These are phyloP conservation scores for Conticribra weissflogii DNA, from an alignment of 108 stramenopile species.

Conservation along the genomic window DNA sequence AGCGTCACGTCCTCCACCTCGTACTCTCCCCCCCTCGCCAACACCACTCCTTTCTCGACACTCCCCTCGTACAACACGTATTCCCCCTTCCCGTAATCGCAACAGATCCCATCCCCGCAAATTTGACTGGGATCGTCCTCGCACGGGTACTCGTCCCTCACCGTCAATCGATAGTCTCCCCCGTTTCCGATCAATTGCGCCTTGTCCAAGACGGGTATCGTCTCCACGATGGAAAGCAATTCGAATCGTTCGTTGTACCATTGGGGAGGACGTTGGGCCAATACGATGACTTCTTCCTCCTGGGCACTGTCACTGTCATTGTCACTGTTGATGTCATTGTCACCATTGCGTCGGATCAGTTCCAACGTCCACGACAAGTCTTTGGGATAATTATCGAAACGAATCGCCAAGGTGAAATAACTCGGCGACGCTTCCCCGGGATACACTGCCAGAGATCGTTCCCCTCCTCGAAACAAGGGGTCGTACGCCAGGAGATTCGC, in stretches of 20 bases:
- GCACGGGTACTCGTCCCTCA: constrained; percentile 39
- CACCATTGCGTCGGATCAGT: too few relatives aligned
- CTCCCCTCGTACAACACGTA: constrained; percentile 32
- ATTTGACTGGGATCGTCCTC: constrained; percentile 23
- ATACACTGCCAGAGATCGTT: too few relatives aligned
- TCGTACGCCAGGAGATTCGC: constrained; percentile 42
- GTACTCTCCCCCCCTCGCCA: constrained; percentile 42
- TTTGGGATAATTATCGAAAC: constrained; percentile 18
- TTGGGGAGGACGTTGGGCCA: constrained; percentile 31
- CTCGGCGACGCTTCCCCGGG: constrained; percentile 24
- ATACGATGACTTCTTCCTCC: constrained; percentile 21
- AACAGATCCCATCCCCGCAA: constrained; percentile 48
- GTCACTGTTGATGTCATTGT: too few relatives aligned
- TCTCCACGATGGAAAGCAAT: constrained; percentile 34
- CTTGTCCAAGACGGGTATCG: constrained; percentile 31
- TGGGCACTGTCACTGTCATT: too few relatives aligned
- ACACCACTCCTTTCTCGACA: constrained; percentile 21
- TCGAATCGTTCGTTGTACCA: constrained; percentile 48
- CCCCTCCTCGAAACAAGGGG: constrained; percentile 27
- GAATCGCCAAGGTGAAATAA: constrained; percentile 34
- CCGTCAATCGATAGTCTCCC: constrained; percentile 42
- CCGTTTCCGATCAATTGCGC: background rate
- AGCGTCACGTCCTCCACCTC: constrained; percentile 8
- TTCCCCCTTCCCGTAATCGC: constrained; percentile 34
- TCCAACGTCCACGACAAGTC: constrained; percentile 48